These are phyloP conservation scores for Papiliotrema nemorosa DNA, from an alignment of 1,284 basidiomycete species.

Conservation along the genomic window DNA sequence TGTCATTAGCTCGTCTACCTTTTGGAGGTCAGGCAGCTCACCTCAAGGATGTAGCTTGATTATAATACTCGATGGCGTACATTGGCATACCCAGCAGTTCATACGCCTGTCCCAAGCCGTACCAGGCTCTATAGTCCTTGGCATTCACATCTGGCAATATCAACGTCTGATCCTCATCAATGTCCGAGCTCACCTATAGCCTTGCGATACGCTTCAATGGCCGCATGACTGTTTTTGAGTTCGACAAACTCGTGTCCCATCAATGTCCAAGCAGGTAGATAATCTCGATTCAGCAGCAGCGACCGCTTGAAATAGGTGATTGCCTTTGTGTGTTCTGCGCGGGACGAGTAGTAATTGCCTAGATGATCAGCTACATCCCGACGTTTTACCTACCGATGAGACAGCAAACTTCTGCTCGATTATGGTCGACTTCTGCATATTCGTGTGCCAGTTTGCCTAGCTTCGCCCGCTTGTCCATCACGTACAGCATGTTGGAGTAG, in stretches of 20 bases:
- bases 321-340: constrained; percentile 90
- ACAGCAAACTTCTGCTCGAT: constrained; percentile 91
- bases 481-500: constrained; percentile 95
- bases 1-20: constrained; percentile 37
- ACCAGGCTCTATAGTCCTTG: constrained; percentile 98
- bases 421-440: constrained; percentile 79
- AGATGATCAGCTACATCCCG: constrained; percentile 1
- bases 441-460: constrained; percentile 89
- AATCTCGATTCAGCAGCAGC: constrained; percentile 88
- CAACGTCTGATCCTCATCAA: background rate
- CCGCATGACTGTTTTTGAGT: constrained; percentile 97
- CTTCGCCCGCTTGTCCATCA: constrained; percentile 82
- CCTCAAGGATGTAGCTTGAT: constrained; percentile 88
- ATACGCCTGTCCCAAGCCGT: constrained; percentile 96
- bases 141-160: constrained; percentile 74
- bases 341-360: constrained; percentile 96
- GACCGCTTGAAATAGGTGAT: constrained; percentile 93
- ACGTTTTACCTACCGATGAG: constrained; percentile 67
- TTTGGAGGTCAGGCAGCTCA: constrained; percentile 45
- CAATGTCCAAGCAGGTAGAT: constrained; percentile 96
- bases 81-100: constrained; percentile 94
- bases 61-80: constrained; percentile 95
- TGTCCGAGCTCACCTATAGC: constrained; percentile 69
- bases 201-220: constrained; percentile 93
- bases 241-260: constrained; percentile 99